A percentile compares a stretch with the other conserved stretches of the same genome.
Conservation (phyloP, 768 basidiomycete species). For the Rhodotorula kratochvilovae region DNA sequence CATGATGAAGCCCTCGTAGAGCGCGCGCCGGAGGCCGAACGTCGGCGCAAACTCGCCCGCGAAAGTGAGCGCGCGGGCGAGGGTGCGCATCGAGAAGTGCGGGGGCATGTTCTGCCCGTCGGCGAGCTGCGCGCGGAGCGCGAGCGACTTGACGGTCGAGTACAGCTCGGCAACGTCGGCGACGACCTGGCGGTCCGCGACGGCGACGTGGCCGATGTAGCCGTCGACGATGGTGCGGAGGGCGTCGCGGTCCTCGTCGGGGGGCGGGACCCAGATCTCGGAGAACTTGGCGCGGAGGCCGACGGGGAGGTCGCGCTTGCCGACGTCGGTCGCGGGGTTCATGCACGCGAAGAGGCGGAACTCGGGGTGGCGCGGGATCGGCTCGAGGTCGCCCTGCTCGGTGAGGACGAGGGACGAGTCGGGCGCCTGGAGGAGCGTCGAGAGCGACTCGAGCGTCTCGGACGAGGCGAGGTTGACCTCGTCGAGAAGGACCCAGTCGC, state of each 20-base stretch:
- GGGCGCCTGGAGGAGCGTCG: slow-evolving; percentile 77
- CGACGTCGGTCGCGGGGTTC: slow-evolving; percentile 98
- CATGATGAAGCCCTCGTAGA: slow-evolving; percentile 98
- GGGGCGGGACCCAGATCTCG: slow-evolving; percentile 89
- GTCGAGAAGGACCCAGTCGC: slow-evolving; percentile 92
- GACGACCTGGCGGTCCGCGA: slow-evolving; percentile 79
- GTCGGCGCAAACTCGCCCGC: slow-evolving; percentile 70
- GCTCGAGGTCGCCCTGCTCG: slow-evolving; percentile 84
- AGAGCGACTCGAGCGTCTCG: slow-evolving; percentile 89
- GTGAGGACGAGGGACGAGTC: slow-evolving; percentile 85
- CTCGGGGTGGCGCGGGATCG: slow-evolving; percentile 83
- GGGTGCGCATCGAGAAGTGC: slow-evolving; percentile 94
- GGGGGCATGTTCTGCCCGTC: slow-evolving; percentile 90
- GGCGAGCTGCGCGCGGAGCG: slow-evolving; percentile 70
- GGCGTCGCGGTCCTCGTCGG: slow-evolving; percentile 86
- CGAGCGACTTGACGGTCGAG: slow-evolving; percentile 67
- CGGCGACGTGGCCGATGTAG: slow-evolving; percentile 76
- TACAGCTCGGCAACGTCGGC: slow-evolving; percentile 93
- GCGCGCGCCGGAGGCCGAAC: slow-evolving; percentile 74
- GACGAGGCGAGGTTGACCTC: slow-evolving; percentile 92
- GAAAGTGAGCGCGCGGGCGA: slow-evolving; percentile 83
- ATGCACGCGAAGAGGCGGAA: slow-evolving; percentile 98
- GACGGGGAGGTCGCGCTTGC: slow-evolving; percentile 92
- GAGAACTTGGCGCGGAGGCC: slow-evolving; percentile 88
- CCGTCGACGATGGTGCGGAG: slow-evolving; percentile 78